Evolutionary conservation across 768 basidiomycete genomes (phyloP).

Genomic region (Chalciporus chontae): DNA sequence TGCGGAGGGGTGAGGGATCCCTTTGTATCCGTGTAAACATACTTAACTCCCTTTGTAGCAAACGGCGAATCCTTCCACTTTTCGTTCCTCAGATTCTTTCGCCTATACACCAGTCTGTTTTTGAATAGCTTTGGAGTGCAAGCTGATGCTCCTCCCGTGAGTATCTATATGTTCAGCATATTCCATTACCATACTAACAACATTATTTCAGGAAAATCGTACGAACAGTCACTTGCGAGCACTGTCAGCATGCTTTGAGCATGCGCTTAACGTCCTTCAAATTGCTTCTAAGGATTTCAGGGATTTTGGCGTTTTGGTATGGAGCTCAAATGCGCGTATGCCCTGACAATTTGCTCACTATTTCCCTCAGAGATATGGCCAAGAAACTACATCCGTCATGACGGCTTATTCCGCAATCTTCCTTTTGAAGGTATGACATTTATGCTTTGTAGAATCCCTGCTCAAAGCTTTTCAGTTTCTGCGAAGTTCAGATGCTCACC

Average conservation of each 20-base stretch:
- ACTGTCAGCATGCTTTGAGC: conserved; percentile 66
- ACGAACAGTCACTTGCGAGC: conserved; percentile 64
- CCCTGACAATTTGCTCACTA: not conserved
- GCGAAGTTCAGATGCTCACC: conserved; percentile 54
- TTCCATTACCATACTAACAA: not conserved
- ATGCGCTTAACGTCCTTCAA: conserved; percentile 65
- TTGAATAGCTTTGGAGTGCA: conserved; percentile 83
- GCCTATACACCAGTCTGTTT: conserved; percentile 75
- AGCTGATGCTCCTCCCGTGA: conserved; percentile 53
- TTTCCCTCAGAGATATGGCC: conserved; percentile 65
- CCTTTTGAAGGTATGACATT: conserved; percentile 58
- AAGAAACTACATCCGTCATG: conserved; percentile 84
- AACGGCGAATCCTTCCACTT: conserved; percentile 74
- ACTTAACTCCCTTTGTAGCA: conserved; percentile 38
- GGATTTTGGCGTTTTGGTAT: conserved; percentile 67
- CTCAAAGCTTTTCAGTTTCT: conserved; percentile 49
- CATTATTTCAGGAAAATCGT: conserved; percentile 45
- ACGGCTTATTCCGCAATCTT: conserved; percentile 83
- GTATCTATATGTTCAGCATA: conserved; percentile 23
- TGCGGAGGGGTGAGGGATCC: conserved; percentile 55
- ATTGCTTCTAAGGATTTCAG: conserved; percentile 76
- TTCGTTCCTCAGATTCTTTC: conserved; percentile 71
- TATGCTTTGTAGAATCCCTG: not conserved
- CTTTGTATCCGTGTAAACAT: not conserved
- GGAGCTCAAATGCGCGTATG: conserved; percentile 36